These are phyloP conservation scores for Prunella vulgaris DNA, from an alignment of 257 asterid species.

Conservation along the genomic window DNA sequence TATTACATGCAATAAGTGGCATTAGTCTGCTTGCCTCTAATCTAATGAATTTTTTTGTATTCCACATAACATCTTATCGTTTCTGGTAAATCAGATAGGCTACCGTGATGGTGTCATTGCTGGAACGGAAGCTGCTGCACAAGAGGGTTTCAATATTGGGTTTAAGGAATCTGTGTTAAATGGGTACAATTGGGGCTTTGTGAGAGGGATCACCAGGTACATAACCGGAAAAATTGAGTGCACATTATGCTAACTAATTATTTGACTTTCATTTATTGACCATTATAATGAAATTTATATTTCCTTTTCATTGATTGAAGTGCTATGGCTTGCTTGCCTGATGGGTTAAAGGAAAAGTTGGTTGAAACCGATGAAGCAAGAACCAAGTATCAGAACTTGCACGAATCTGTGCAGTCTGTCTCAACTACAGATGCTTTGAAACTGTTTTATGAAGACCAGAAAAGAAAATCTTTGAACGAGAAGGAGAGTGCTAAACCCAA, in stretches of 20 bases:
- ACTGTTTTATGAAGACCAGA: conserved; percentile 41
- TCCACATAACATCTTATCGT: background rate
- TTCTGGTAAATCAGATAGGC: conserved; percentile 59
- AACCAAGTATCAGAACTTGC: conserved; percentile 40
- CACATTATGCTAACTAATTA: background rate
- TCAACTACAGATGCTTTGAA: conserved; percentile 55
- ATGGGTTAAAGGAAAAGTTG: conserved; percentile 47
- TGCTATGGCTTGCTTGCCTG: conserved; percentile 59
- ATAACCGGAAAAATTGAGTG: background rate
- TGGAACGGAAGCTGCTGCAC: conserved; percentile 82
- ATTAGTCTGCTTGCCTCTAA: background rate
- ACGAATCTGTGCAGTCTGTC: conserved; percentile 43
- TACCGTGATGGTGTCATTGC: conserved; percentile 90
- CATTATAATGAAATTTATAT: background rate
- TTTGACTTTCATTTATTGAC: background rate
- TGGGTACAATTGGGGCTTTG: conserved; percentile 71
- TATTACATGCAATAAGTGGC: background rate
- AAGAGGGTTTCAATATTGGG: conserved; percentile 80
- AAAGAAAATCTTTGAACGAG: conserved; percentile 26
- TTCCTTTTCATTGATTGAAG: conserved; percentile 29
- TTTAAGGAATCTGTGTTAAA: conserved; percentile 54
- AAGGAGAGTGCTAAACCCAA: conserved; percentile 19
- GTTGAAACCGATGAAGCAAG: conserved; percentile 60
- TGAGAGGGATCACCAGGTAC: conserved; percentile 78
- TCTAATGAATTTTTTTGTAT: background rate